Percentiles rank a stretch among this genome's conserved stretches.
Conservation (phyloP, 345 rosid species). For the Cardamine occulta region DNA sequence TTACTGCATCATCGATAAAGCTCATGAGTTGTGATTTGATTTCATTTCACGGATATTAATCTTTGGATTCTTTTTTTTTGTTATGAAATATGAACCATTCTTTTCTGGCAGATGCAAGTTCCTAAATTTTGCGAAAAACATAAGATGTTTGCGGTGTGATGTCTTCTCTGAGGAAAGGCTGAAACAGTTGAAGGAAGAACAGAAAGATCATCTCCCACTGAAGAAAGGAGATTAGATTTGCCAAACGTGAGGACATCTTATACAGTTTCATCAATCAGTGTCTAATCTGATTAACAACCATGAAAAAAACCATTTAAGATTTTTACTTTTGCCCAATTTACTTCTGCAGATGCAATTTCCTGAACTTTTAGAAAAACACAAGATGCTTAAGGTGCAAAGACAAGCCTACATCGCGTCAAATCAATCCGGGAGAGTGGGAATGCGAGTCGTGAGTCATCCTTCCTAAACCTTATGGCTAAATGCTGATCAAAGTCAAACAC, state of each 20-base stretch:
- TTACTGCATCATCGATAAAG: not conserved
- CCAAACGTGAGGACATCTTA: slow-evolving; percentile 53
- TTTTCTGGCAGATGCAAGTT: slow-evolving; percentile 91
- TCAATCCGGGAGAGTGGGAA: slow-evolving; percentile 97
- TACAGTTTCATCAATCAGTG: not conserved
- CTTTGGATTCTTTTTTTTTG: not conserved
- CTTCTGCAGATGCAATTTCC: slow-evolving; percentile 74
- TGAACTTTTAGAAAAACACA: slow-evolving; percentile 85
- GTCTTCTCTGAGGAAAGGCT: slow-evolving; percentile 64
- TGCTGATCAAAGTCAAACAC: not conserved
- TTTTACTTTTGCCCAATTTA: slow-evolving; percentile 4
- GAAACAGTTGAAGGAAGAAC: slow-evolving; percentile 60
- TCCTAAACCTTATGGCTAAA: not conserved
- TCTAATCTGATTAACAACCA: not conserved
- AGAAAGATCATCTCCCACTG: slow-evolving; percentile 69
- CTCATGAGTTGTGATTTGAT: not conserved
- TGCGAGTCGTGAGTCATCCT: slow-evolving; percentile 78
- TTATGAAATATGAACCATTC: too few species aligned
- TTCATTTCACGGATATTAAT: not conserved
- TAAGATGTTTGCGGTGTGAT: slow-evolving; percentile 74
- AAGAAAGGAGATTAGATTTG: slow-evolving; percentile 98
- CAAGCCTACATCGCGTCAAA: slow-evolving; percentile 72
- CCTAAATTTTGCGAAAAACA: slow-evolving; percentile 79
- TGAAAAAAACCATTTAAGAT: too few species aligned
- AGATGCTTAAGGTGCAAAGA: slow-evolving; percentile 77